phyloP scores from a whole-genome alignment of 768 basidiomycete species.

The Porpolomopsis calyptriformis region DNA sequence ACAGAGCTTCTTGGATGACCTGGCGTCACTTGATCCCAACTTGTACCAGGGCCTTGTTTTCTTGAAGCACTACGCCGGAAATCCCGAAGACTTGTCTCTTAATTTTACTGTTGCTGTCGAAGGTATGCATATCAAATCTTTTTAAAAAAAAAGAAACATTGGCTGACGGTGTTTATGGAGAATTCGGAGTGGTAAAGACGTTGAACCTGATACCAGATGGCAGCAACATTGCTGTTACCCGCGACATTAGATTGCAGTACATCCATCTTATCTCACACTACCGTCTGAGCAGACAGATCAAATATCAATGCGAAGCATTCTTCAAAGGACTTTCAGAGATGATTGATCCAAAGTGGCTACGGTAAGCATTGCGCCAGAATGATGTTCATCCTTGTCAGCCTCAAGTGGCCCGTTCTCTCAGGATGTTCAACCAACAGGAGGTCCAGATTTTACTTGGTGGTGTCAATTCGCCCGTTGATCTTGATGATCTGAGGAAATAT shows the following conservation, averaged over 20 bases:
- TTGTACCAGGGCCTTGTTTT: conserved; percentile 87
- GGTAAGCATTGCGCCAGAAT: conserved; percentile 33
- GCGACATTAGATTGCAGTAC: conserved; percentile 81
- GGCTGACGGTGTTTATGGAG: conserved; percentile 28
- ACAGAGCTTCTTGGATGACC: conserved; percentile 87
- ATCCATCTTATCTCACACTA: conserved; percentile 86
- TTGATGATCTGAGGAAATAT: conserved; percentile 68
- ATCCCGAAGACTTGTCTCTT: conserved; percentile 82
- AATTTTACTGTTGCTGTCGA: conserved; percentile 85
- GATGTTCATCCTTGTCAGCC: neutral
- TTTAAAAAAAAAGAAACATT: neutral
- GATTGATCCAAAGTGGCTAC: conserved; percentile 83
- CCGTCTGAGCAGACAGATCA: conserved; percentile 82
- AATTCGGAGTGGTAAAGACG: conserved; percentile 70
- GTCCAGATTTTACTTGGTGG: conserved; percentile 86
- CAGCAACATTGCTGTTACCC: conserved; percentile 72
- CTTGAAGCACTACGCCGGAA: conserved; percentile 82
- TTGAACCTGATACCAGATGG: conserved; percentile 77
- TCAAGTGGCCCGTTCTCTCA: conserved; percentile 16
- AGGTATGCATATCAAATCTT: conserved; percentile 31
- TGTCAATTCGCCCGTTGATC: conserved; percentile 72
- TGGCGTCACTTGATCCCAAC: conserved; percentile 83
- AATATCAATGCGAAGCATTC: conserved; percentile 71
- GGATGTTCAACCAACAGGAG: conserved; percentile 98
- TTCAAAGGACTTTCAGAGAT: conserved; percentile 89